Conservation (phyloP, 441 rosid genomes). For the Pelargonium australe region DNA sequence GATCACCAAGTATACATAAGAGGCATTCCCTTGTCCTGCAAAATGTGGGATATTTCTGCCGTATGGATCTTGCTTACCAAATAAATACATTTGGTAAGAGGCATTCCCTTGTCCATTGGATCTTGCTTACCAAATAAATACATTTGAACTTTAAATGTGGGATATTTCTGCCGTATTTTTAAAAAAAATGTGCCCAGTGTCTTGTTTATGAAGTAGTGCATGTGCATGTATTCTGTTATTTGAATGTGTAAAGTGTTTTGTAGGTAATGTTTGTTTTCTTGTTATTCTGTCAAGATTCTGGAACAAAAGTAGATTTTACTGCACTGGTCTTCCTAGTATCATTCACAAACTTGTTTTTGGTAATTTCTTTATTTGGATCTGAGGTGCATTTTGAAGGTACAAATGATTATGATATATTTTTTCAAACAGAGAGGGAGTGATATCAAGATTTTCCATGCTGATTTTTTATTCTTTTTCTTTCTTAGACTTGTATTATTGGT, state of each 20-base stretch:
- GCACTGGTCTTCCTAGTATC: not conserved
- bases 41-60: too few species aligned
- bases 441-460: not conserved
- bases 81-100: not conserved
- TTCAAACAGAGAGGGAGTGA: not conserved
- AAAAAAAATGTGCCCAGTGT: not conserved
- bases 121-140: not conserved
- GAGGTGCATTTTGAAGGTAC: not conserved
- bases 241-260: not conserved
- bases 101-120: not conserved
- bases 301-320: not conserved
- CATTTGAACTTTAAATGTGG: not conserved
- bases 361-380: not conserved
- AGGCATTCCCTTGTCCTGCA: not conserved
- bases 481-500: too few species aligned
- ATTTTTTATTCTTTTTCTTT: not conserved
- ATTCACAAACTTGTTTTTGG: not conserved
- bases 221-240: not conserved
- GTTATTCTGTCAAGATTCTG: not conserved
- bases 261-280: not conserved
- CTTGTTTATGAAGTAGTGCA: not conserved
- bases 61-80: not conserved
- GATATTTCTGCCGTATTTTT: not conserved
- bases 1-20: not conserved
- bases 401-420: not conserved